Conservation (phyloP, 2,329 filamentous ascomycete species). For the Neopestalotiopsis rosae region DNA sequence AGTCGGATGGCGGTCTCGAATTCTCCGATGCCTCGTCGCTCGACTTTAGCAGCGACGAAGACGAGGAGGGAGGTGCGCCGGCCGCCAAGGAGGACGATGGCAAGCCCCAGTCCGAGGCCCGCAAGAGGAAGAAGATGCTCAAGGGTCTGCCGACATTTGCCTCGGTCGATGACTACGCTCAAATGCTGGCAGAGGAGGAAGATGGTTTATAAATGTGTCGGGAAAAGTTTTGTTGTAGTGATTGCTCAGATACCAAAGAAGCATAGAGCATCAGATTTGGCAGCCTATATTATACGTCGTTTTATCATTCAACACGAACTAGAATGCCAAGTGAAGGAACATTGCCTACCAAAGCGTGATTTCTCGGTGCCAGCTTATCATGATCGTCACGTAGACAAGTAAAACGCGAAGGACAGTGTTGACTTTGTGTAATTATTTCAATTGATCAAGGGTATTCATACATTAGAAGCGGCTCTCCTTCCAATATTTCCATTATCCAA, state of each 20-base stretch:
- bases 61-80: slow-evolving; percentile 42
- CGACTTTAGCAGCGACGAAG: slow-evolving; percentile 44
- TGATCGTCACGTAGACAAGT: too few species aligned
- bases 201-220: slow-evolving; percentile 42
- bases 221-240: not conserved
- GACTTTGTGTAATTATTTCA: too few species aligned
- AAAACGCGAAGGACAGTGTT: too few species aligned
- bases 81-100: slow-evolving; percentile 47
- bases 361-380: too few species aligned
- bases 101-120: slow-evolving; percentile 44
- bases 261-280: not conserved
- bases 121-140: slow-evolving; percentile 79
- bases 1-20: slow-evolving; percentile 44
- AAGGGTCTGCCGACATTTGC: slow-evolving; percentile 93
- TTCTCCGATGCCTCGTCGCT: slow-evolving; percentile 40
- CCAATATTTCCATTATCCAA: not conserved
- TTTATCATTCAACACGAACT: too few species aligned
- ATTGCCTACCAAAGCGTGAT: too few species aligned
- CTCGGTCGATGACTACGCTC: slow-evolving; percentile 90
- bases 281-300: too few species aligned
- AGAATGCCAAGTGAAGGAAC: too few species aligned
- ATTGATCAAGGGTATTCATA: too few species aligned
- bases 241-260: slow-evolving; percentile 2
- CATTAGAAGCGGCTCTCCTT: not conserved
- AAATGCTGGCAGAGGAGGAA: slow-evolving; percentile 76